Percentiles rank a stretch among this genome's conserved stretches.
phyloP scores from a whole-genome alignment of 495 filamentous ascomycete species.

The Aspergillus biplanus region DNA sequence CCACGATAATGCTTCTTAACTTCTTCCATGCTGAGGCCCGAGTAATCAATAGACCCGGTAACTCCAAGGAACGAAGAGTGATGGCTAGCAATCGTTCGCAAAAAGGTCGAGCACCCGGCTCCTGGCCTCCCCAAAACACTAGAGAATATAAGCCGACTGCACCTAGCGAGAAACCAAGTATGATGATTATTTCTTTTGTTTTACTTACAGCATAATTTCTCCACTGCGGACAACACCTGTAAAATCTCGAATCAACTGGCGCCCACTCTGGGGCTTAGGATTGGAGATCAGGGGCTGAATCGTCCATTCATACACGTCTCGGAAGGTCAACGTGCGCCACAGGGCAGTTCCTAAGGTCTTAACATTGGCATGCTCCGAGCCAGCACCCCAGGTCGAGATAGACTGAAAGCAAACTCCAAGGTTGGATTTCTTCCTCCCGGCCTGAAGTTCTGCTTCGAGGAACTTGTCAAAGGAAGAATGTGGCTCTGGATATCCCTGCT shows the following conservation, averaged over 20 bases:
- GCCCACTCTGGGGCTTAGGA: slow-evolving; percentile 36
- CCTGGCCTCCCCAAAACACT: slow-evolving; percentile 81
- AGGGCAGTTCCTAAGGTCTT: slow-evolving; percentile 41
- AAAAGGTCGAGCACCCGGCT: slow-evolving; percentile 84
- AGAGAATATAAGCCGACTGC: background rate
- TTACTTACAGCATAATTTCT: slow-evolving; percentile 69
- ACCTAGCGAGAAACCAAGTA: background rate
- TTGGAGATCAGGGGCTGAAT: slow-evolving; percentile 38
- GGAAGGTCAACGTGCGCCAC: slow-evolving; percentile 42
- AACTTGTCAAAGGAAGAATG: slow-evolving; percentile 45
- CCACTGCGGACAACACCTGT: slow-evolving; percentile 70
- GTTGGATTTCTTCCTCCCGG: slow-evolving; percentile 37
- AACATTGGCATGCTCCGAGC: slow-evolving; percentile 33
- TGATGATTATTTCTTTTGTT: background rate
- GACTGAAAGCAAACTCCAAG: slow-evolving; percentile 43
- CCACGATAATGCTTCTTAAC: slow-evolving; percentile 72
- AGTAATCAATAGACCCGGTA: slow-evolving; percentile 80
- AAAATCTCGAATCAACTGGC: slow-evolving; percentile 55
- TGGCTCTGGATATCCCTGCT: slow-evolving; percentile 36
- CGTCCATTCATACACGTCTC: slow-evolving; percentile 46
- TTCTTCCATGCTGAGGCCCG: slow-evolving; percentile 63
- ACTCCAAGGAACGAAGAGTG: slow-evolving; percentile 76
- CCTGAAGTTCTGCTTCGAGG: slow-evolving; percentile 37
- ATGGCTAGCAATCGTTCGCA: slow-evolving; percentile 82
- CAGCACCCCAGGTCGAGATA: slow-evolving; percentile 43